Evolutionary conservation across 1,139 yeast species (phyloP).

Genomic region (Scheffersomyces illinoinensis): DNA sequence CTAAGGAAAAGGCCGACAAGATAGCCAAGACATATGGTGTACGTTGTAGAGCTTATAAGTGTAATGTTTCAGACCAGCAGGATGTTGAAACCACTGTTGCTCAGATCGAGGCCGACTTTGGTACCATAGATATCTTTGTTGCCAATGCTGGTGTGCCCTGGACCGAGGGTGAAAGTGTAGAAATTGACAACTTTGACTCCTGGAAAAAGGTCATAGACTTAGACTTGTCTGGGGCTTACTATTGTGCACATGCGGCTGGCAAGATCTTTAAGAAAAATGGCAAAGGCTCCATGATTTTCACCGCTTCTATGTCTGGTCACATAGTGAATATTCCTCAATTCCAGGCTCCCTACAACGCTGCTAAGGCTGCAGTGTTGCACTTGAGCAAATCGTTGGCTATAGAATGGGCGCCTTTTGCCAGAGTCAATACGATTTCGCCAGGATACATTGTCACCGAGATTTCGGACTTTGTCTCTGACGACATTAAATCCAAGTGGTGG

Average conservation of each 20-base stretch:
- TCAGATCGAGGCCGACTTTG: constrained; percentile 68
- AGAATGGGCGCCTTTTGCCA: constrained; percentile 80
- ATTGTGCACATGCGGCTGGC: constrained; percentile 60
- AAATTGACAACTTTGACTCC: constrained; percentile 19
- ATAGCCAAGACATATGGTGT: constrained; percentile 66
- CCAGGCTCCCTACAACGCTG: constrained; percentile 82
- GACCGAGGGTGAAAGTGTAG: constrained; percentile 50
- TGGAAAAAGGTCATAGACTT: constrained; percentile 21
- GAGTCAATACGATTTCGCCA: constrained; percentile 80
- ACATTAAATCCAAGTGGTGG: constrained; percentile 58
- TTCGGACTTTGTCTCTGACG: constrained; percentile 56
- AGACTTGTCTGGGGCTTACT: constrained; percentile 25
- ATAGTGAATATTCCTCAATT: constrained; percentile 83
- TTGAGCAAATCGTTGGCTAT: constrained; percentile 75
- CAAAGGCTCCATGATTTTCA: constrained; percentile 68
- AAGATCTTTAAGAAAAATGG: constrained; percentile 68
- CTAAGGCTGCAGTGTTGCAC: constrained; percentile 85
- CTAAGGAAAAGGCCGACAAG: constrained; percentile 58
- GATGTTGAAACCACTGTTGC: constrained; percentile 58
- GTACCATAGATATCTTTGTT: constrained; percentile 77
- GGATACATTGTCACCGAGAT: constrained; percentile 76
- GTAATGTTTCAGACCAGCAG: constrained; percentile 60
- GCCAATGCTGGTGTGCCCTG: constrained; percentile 93
- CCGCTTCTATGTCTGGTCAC: constrained; percentile 85
- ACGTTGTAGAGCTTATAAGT: constrained; percentile 68